A percentile compares a stretch with the other conserved stretches of the same genome.
Evolutionary conservation across 129 eudicot genomes (phyloP).

Genomic region (Chrysanthemum seticuspe): DNA sequence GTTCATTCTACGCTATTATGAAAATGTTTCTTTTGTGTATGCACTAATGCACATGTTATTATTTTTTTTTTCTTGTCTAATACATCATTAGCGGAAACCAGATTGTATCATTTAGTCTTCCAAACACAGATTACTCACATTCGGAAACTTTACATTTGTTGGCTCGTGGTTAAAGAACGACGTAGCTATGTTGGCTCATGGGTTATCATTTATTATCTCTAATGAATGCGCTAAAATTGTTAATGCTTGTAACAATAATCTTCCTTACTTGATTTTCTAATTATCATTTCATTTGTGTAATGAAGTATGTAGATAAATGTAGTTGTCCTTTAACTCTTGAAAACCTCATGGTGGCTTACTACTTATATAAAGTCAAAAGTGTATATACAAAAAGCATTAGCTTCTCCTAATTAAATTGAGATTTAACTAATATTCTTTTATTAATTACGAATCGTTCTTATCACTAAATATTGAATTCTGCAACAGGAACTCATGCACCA

Average conservation of each 20-base stretch:
- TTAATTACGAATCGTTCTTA: too few species aligned
- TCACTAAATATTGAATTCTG: conserved; percentile 1
- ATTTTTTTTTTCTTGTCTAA: neutral
- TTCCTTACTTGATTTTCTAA: neutral
- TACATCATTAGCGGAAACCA: too few species aligned
- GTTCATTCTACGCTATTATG: neutral
- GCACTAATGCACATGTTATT: conserved; percentile 1
- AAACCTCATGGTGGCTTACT: neutral
- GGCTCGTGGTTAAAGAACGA: too few species aligned
- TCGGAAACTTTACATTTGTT: neutral
- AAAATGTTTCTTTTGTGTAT: conserved; percentile 12
- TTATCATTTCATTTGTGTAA: neutral
- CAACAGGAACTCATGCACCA: conserved; percentile 93
- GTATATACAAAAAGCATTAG: neutral
- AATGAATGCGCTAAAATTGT: neutral
- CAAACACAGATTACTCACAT: neutral
- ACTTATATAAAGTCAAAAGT: too few species aligned
- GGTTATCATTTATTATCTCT: neutral
- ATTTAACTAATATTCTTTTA: too few species aligned
- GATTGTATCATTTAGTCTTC: too few species aligned
- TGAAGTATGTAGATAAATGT: neutral
- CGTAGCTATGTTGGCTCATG: too few species aligned
- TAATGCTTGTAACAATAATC: neutral
- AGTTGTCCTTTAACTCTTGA: neutral
- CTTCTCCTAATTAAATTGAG: neutral